These are phyloP conservation scores for Aspergillus calidoustus DNA, from an alignment of 2,329 filamentous ascomycete species.

Conservation along the genomic window DNA sequence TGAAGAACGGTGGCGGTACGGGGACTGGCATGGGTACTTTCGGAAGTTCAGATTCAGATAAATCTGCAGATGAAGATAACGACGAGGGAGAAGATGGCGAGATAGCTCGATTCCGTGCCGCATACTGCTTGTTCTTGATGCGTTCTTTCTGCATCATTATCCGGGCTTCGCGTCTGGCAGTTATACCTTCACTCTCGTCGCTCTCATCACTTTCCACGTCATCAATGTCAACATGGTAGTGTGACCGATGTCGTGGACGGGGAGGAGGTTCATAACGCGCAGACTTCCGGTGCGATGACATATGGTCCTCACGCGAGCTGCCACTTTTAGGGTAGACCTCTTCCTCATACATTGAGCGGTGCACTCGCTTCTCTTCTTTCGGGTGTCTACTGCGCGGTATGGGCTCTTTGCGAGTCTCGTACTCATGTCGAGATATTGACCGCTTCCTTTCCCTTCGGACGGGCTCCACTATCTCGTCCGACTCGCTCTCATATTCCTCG, in stretches of 20 bases:
- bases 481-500: slow-evolving; percentile 20
- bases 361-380: slow-evolving; percentile 14
- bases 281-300: slow-evolving; percentile 17
- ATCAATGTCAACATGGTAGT: slow-evolving; percentile 19
- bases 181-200: slow-evolving; percentile 28
- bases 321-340: slow-evolving; percentile 9
- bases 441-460: slow-evolving; percentile 13
- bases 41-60: slow-evolving; percentile 38
- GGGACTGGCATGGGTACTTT: slow-evolving; percentile 38
- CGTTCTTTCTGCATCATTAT: slow-evolving; percentile 25
- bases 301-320: slow-evolving; percentile 12
- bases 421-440: slow-evolving; percentile 12
- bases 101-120: slow-evolving; percentile 28
- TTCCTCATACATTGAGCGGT: slow-evolving; percentile 11
- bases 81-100: slow-evolving; percentile 33
- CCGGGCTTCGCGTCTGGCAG: slow-evolving; percentile 34
- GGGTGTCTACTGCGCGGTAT: slow-evolving; percentile 13
- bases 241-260: slow-evolving; percentile 17
- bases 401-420: slow-evolving; percentile 10
- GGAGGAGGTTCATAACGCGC: slow-evolving; percentile 14
- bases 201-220: slow-evolving; percentile 31
- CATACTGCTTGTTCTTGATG: slow-evolving; percentile 40
- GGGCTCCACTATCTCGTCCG: slow-evolving; percentile 17
- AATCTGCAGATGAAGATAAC: slow-evolving; percentile 3
- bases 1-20: slow-evolving; percentile 7